Evolutionary conservation across 192 early-diverging fungal genomes (phyloP).

Genomic region (Backusella circina): DNA sequence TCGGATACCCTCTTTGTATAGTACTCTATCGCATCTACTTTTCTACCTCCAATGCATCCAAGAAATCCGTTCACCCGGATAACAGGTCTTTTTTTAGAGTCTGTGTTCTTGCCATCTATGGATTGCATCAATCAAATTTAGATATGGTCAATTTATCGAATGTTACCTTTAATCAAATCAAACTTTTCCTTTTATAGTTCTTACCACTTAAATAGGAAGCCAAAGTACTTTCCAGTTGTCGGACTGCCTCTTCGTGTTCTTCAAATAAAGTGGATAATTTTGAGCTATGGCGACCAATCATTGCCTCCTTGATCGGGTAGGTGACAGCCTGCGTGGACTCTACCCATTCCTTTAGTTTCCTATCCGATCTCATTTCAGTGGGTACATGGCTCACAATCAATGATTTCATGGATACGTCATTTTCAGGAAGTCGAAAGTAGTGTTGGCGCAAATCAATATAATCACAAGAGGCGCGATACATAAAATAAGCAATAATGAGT

Average conservation of each 20-base stretch:
- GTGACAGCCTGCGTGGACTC: constrained; percentile 8
- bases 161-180: background rate
- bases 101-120: constrained; percentile 28
- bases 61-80: constrained; percentile 28
- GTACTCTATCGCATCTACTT: constrained; percentile 73
- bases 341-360: constrained; percentile 12
- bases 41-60: constrained; percentile 36
- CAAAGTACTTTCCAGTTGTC: constrained; percentile 61
- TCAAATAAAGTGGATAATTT: constrained; percentile 62
- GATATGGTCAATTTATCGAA: background rate
- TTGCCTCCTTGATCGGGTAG: constrained; percentile 49
- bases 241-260: constrained; percentile 60
- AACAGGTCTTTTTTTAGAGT: constrained; percentile 38
- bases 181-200: background rate
- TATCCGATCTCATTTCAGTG: constrained; percentile 24
- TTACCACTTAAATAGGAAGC: constrained; percentile 53
- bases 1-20: constrained; percentile 61
- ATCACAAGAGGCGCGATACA: constrained; percentile 52
- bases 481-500: constrained; percentile 44
- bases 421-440: constrained; percentile 52
- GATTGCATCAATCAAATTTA: background rate
- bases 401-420: constrained; percentile 58
- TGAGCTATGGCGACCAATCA: constrained; percentile 66
- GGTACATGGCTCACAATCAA: constrained; percentile 65
- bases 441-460: constrained; percentile 50